Percentiles rank a stretch among this genome's conserved stretches.
Conservation (phyloP, 2,329 filamentous ascomycete species). For the Thelonectria blattea region DNA sequence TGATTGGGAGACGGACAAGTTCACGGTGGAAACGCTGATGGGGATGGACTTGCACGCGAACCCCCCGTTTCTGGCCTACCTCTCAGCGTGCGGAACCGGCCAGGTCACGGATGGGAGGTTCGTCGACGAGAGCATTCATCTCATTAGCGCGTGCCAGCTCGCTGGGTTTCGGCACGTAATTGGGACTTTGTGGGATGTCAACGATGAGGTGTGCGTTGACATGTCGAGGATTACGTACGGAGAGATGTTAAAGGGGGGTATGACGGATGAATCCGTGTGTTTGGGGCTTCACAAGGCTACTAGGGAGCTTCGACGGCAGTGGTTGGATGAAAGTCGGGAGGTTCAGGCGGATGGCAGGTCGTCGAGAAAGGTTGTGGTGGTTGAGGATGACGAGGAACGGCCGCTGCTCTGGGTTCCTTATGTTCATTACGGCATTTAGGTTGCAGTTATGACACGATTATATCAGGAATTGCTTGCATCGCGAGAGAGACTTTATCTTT, state of each 20-base stretch:
- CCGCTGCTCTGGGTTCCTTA: too few species aligned
- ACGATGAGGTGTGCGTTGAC: neutral
- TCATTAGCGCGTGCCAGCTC: neutral
- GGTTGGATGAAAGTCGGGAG: too few species aligned
- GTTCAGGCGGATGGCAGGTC: too few species aligned
- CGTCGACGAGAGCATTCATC: neutral
- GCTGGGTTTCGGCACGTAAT: neutral
- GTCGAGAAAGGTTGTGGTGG: too few species aligned
- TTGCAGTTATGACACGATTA: too few species aligned
- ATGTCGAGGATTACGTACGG: neutral
- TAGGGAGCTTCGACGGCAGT: too few species aligned
- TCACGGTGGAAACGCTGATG: neutral
- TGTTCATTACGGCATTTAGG: too few species aligned
- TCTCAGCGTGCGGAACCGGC: constrained; percentile 8
- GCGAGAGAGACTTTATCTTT: too few species aligned
- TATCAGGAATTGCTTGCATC: too few species aligned
- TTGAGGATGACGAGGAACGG: too few species aligned
- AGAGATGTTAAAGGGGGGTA: neutral
- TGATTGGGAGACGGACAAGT: neutral
- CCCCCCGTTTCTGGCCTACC: constrained; percentile 1
- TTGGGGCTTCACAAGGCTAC: neutral
- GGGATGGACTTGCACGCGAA: neutral
- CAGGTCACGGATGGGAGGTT: neutral
- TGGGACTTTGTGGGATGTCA: neutral
- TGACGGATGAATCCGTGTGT: neutral